Evolutionary conservation across 2,329 filamentous ascomycete genomes (phyloP).

Genomic region (Chrysosphaeria jannelii): DNA sequence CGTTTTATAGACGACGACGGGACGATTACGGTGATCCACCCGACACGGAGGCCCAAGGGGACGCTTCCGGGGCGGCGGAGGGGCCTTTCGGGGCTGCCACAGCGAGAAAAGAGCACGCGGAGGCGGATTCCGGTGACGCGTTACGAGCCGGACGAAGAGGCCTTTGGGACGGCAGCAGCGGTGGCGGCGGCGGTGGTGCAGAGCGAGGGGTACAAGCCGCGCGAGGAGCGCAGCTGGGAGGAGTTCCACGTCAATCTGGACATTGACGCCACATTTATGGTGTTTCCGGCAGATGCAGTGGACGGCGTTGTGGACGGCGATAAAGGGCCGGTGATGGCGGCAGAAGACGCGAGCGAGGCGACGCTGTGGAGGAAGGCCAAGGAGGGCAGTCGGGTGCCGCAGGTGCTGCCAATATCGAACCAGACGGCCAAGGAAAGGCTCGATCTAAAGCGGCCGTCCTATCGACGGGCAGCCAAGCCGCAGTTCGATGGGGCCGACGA

Average conservation of each 20-base stretch:
- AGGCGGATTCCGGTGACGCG: constrained; percentile 20
- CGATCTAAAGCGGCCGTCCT: constrained; percentile 46
- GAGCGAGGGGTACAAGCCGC: constrained; percentile 85
- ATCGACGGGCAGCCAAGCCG: too few relatives aligned
- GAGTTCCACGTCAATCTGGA: constrained; percentile 92
- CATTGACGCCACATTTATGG: constrained; percentile 49
- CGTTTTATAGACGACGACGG: constrained; percentile 50
- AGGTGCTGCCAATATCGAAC: constrained; percentile 11
- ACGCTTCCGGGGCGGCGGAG: constrained; percentile 19
- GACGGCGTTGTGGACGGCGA: too few relatives aligned
- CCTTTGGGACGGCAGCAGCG: constrained; percentile 60
- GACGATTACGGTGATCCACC: constrained; percentile 7
- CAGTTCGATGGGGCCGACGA: too few relatives aligned
- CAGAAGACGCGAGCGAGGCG: not conserved
- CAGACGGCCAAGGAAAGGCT: constrained; percentile 56
- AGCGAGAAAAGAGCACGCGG: constrained; percentile 25
- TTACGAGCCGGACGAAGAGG: constrained; percentile 18
- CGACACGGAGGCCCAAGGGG: constrained; percentile 5
- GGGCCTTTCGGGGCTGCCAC: constrained; percentile 18
- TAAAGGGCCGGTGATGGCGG: too few relatives aligned
- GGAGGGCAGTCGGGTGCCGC: not conserved
- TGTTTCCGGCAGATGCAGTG: constrained; percentile 60
- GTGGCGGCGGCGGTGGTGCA: constrained; percentile 69
- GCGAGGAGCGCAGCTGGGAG: constrained; percentile 90
- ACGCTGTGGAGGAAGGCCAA: too few relatives aligned